These are phyloP conservation scores for Talaromyces rugulosus DNA, from an alignment of 2,329 filamentous ascomycete genomes.

Conservation along the genomic window DNA sequence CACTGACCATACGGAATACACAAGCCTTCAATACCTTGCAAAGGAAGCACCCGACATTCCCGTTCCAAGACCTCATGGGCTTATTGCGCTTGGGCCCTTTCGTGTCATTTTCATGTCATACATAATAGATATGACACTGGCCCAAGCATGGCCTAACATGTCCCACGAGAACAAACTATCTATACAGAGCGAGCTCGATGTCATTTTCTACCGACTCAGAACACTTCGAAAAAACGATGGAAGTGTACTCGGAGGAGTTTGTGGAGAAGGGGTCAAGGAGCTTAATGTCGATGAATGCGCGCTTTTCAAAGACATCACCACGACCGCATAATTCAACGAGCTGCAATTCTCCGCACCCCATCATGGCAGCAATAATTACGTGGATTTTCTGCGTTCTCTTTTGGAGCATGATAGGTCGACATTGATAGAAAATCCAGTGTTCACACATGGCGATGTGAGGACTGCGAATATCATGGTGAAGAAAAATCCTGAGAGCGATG, in stretches of 20 bases:
- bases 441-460: conserved; percentile 25
- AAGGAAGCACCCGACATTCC: conserved; percentile 22
- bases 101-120: conserved; percentile 27
- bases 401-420: conserved; percentile 12
- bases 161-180: conserved; percentile 18
- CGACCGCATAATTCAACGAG: conserved; percentile 16
- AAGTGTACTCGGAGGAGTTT: conserved; percentile 19
- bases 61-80: conserved; percentile 23
- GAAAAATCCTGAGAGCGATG: conserved; percentile 10
- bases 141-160: conserved; percentile 19
- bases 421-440: conserved; percentile 18
- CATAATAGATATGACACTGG: conserved; percentile 20
- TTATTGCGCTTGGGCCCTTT: conserved; percentile 20
- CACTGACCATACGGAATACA: conserved; percentile 23
- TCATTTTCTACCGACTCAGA: conserved; percentile 17
- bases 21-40: conserved; percentile 23
- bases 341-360: conserved; percentile 21
- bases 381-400: conserved; percentile 21
- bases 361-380: conserved; percentile 19
- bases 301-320: conserved; percentile 20
- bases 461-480: conserved; percentile 20
- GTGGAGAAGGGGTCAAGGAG: conserved; percentile 25
- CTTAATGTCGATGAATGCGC: conserved; percentile 17
- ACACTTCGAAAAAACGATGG: conserved; percentile 16
- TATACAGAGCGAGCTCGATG: conserved; percentile 18